Base-by-base conservation (phyloP, 2,329 filamentous ascomycete species). In the Pestalotiopsis sp. region DNA sequence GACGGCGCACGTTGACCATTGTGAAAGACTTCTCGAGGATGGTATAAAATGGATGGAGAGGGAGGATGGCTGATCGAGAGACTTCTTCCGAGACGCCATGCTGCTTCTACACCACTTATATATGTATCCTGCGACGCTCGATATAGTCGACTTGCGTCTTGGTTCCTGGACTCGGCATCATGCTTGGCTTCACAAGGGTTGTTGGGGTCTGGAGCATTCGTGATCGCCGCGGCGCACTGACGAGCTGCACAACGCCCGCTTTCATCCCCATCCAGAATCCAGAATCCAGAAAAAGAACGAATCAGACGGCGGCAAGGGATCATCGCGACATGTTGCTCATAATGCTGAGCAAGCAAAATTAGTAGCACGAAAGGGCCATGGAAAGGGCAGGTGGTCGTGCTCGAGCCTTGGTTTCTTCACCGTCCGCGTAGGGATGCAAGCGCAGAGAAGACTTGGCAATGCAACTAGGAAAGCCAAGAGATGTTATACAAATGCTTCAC, bases 1-100 rank as follows among this genome's bases (percentile, higher is more conserved):
- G 70, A 20, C 67, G 75, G 68, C 75, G 73, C 66, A 78, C 64
- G 68, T 73, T 77, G 60, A 71, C 70, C 76, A 78, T 78, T 61
- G 27, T 72, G 59, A 49, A 59, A n/a, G 23, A 17, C 14, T 45
- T 64, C 17, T 39, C 59, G 20, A 62, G 59, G 62, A 13, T 23
- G 20, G 17, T 31, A 23, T 36, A n/a, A 31, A 12, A 66, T 13
- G 27, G 17, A 25, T 23, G 41, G 49, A 39, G n/a, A n/a, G 14
- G 20, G 49, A 11, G 27, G 39, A 27, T 6, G 17, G 49, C 27
- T 66, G 63, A 56, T 66, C 41, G 14, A 56, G 23, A 58, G 17
- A 49, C 20, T 17, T 57, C 31, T 12, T 31, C 20, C 45, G 41
- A 66, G 25, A 14, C n/a, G 5, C 13, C 25, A 36, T 56, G 45